Base-by-base conservation (phyloP, 371 early-diverging fungal species). In the Mortierella sp. region DNA sequence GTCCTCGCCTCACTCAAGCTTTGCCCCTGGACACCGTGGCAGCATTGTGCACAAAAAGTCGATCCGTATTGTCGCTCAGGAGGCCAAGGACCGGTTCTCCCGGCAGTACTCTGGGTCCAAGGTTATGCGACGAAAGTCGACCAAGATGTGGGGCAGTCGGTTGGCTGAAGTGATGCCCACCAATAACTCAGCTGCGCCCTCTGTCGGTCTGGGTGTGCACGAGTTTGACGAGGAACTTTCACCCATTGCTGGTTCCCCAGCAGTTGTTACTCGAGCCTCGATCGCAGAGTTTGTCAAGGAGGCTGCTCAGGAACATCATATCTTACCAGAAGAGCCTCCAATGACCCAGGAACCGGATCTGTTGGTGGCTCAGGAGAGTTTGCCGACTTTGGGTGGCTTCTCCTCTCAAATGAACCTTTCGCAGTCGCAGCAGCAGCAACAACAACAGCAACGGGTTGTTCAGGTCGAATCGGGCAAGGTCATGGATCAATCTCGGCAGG, bases 81-180 rank as follows among this genome's bases (percentile, higher is more conserved):
- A 92, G 78, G 93, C 92, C 37, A 78, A 88, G 69, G 88, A 88
- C 54, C 76, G 88, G 11, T 75, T 86, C 87, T 51, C 82, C 75
- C 44, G 89, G 77, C 80, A 89, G 85, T n/a, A 82, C 88, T 77
- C 84, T 74, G 59, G 86, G 64, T 37, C 80, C 26, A 80, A 89
- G 37, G 90, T 90, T 21, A 69, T 92, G 64, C 79, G 90, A 28
- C 86, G 93, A 76, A 88, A 89, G 53, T 90, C 91, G 34, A 93
- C 93, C 31, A 93, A 93, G 80, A 90, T 93, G 90, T 93, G 93
- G 93, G 92, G 90, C 71, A 91, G 89, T 40, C 88, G 88, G 37
- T 88, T 91, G 0, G 91, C 91, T 24, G 90, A 93, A 78, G 90
- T 92, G 14, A 91, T 90, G 77, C 92, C 93, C 6, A 92, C 92